A percentile compares a stretch with the other conserved stretches of the same genome.
phyloP scores from a whole-genome alignment of 2,329 filamentous ascomycete species.

The Chrysosporium queenslandicum region DNA sequence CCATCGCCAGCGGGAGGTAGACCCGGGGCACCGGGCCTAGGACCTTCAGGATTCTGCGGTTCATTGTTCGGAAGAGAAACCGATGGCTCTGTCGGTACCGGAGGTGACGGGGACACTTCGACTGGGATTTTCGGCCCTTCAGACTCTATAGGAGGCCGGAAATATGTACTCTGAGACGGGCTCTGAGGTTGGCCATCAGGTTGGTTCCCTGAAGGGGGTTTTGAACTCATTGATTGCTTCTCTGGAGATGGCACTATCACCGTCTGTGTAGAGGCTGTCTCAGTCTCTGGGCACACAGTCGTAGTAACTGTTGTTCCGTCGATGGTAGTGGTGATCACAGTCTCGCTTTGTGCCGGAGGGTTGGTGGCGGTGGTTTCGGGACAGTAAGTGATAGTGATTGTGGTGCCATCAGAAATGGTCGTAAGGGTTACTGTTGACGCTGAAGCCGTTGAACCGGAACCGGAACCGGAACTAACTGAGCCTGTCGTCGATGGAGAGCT shows the following conservation, averaged over 20 bases:
- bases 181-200: background rate
- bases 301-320: background rate
- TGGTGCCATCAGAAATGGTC: constrained; percentile 3
- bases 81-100: background rate
- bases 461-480: background rate
- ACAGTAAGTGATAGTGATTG: constrained; percentile 8
- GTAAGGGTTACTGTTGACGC: constrained; percentile 5
- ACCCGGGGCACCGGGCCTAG: background rate
- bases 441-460: too few relatives aligned
- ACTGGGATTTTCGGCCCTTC: background rate
- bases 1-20: background rate
- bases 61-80: background rate
- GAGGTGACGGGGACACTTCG: background rate
- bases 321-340: background rate
- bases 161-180: background rate
- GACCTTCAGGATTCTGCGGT: background rate
- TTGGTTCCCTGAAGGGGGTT: background rate
- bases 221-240: background rate
- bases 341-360: background rate
- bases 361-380: constrained; percentile 3
- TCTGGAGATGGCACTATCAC: background rate
- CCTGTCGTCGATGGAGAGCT: background rate
- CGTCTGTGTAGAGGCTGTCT: background rate
- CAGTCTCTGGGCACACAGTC: constrained; percentile 1
- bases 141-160: background rate